Percentiles rank a stretch among this genome's conserved stretches.
Evolutionary conservation across 2,329 filamentous ascomycete genomes (phyloP).

Genomic region (Aspergillus sclerotialis): DNA sequence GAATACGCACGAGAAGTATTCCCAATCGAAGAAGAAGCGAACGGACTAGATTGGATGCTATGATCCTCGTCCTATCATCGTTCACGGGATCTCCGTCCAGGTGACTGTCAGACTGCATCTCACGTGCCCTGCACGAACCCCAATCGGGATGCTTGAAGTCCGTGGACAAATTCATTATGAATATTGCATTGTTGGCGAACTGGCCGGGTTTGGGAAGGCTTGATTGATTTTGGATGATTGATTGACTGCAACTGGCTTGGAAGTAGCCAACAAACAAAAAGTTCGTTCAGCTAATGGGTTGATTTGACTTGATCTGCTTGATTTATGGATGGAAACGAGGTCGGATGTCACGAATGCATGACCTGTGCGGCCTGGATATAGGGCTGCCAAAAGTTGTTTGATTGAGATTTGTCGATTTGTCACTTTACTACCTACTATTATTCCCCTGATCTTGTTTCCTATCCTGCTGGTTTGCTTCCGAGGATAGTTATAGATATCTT

Average conservation of each 20-base stretch:
- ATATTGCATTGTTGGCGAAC: constrained; percentile 17
- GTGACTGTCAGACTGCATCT: constrained; percentile 2
- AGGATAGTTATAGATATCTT: no score
- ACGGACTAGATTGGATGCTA: constrained; percentile 87
- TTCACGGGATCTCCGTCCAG: constrained; percentile 10
- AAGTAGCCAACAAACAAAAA: neutral
- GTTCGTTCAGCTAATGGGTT: constrained; percentile 1
- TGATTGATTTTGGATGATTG: constrained; percentile 9
- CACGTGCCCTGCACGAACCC: constrained; percentile 2
- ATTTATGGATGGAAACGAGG: neutral
- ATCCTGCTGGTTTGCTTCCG: no score
- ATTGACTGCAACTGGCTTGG: neutral
- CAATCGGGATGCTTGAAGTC: no score
- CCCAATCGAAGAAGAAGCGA: constrained; percentile 86
- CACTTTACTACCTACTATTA: neutral
- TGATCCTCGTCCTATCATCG: constrained; percentile 16
- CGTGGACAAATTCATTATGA: no score
- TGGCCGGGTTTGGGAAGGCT: constrained; percentile 9
- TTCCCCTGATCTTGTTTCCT: no score
- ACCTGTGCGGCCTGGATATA: neutral
- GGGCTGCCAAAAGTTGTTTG: constrained; percentile 3
- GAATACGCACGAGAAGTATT: constrained; percentile 95
- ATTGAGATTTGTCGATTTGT: neutral
- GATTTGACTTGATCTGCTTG: neutral
- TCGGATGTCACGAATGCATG: constrained; percentile 4